Conservation (phyloP, 306 rosid species). For the Begonia peltatifolia region DNA sequence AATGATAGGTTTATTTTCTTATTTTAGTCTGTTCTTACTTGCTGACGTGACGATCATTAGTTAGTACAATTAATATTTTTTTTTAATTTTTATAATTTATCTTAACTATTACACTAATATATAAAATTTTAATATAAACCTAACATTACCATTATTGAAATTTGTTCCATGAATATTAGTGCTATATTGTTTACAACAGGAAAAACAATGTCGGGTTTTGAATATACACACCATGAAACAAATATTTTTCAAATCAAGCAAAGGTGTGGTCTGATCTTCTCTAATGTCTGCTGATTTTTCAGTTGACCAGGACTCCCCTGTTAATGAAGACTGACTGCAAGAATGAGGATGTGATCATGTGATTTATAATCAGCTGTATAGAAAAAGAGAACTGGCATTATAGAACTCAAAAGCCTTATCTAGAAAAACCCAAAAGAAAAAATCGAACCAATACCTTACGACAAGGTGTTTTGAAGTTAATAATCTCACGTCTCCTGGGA, state of each 20-base stretch:
- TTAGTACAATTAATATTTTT: too few species aligned
- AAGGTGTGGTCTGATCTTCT: constrained; percentile 49
- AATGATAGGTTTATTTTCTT: too few species aligned
- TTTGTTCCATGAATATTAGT: too few species aligned
- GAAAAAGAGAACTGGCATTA: constrained; percentile 1
- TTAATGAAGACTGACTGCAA: constrained; percentile 80
- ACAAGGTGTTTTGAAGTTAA: constrained; percentile 70
- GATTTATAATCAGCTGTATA: not conserved
- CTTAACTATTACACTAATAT: too few species aligned
- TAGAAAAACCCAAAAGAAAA: constrained; percentile 1
- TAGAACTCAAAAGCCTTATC: constrained; percentile 7
- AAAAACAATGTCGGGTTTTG: not conserved
- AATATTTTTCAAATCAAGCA: constrained; percentile 61
- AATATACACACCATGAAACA: constrained; percentile 57
- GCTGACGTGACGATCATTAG: too few species aligned
- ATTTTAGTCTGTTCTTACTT: too few species aligned
- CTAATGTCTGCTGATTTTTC: constrained; percentile 51
- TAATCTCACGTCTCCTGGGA: constrained; percentile 73
- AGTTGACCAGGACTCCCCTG: constrained; percentile 63
- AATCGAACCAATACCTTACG: constrained; percentile 38
- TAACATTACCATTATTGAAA: too few species aligned
- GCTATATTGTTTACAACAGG: too few species aligned
- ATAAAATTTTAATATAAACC: too few species aligned
- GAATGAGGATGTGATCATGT: constrained; percentile 17
- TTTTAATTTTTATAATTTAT: too few species aligned